These are phyloP conservation scores for Tinospora cordifolia DNA, from an alignment of 164 flowering plant genomes.

Conservation along the genomic window DNA sequence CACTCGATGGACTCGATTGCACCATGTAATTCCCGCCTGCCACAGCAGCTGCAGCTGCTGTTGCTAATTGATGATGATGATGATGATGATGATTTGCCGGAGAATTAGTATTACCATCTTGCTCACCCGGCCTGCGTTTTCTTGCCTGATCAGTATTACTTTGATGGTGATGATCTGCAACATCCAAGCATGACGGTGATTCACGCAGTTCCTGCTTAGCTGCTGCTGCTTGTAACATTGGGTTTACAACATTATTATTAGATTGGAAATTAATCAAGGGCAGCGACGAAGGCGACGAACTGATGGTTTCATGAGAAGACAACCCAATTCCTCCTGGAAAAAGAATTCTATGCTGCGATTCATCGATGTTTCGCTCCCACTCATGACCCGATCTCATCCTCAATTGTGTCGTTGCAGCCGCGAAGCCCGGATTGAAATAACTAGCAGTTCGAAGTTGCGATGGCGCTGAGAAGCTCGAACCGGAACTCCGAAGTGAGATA, in stretches of 20 bases:
- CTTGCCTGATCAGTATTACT: no score
- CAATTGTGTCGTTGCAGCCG: constrained; percentile 19
- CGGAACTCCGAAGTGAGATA: constrained; percentile 60
- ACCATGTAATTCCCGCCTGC: constrained; percentile 41
- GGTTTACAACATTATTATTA: constrained; percentile 13
- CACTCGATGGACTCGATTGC: constrained; percentile 34
- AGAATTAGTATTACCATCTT: constrained; percentile 13
- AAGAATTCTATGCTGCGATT: constrained; percentile 22
- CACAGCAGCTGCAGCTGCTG: no score
- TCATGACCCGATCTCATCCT: constrained; percentile 21
- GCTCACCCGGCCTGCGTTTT: constrained; percentile 36
- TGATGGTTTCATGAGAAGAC: constrained; percentile 10
- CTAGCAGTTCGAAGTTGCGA: constrained; percentile 21
- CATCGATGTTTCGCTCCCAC: constrained; percentile 33
- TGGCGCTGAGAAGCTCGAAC: constrained; percentile 46
- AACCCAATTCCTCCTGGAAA: constrained; percentile 25
- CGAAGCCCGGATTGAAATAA: constrained; percentile 29
- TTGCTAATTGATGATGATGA: constrained; percentile 34
- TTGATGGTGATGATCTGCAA: neutral
- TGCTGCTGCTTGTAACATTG: constrained; percentile 21
- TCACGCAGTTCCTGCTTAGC: constrained; percentile 44
- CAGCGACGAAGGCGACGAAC: constrained; percentile 10
- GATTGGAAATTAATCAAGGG: constrained; percentile 26
- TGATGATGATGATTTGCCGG: constrained; percentile 20
- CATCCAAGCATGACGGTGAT: constrained; percentile 26